These are phyloP conservation scores for Corinectria fuckeliana DNA, from an alignment of 2,329 filamentous ascomycete species.

Conservation along the genomic window DNA sequence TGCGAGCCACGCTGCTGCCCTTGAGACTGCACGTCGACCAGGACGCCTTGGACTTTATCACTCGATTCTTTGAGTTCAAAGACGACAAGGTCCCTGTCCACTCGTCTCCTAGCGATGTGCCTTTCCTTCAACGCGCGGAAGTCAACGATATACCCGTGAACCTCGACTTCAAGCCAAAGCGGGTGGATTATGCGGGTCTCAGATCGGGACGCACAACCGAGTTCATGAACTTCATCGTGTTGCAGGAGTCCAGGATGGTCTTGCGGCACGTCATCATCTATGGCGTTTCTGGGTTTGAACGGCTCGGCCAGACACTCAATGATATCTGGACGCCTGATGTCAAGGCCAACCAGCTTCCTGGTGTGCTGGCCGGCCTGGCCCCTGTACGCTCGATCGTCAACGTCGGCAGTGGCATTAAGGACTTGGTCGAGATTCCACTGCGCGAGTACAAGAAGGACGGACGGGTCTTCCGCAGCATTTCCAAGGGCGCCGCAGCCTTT, in stretches of 20 bases:
- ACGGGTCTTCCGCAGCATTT: conserved; percentile 86
- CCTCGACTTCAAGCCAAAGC: conserved; percentile 95
- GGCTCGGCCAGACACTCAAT: conserved; percentile 87
- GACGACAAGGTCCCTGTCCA: conserved; percentile 69
- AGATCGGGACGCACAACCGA: conserved; percentile 94
- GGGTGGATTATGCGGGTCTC: conserved; percentile 93
- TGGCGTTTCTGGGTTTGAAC: conserved; percentile 88
- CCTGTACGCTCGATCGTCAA: conserved; percentile 91
- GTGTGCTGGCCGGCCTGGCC: conserved; percentile 86
- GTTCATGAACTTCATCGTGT: conserved; percentile 97
- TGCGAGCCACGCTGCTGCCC: conserved; percentile 80
- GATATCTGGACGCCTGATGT: conserved; percentile 98
- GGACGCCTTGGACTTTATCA: conserved; percentile 96
- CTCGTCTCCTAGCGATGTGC: conserved; percentile 70
- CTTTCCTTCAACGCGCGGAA: conserved; percentile 90
- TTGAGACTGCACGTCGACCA: conserved; percentile 94
- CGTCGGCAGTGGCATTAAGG: conserved; percentile 83
- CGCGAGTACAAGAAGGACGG: conserved; percentile 94
- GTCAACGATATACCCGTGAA: conserved; percentile 83
- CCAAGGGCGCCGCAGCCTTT: conserved; percentile 89
- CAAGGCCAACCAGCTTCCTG: conserved; percentile 84
- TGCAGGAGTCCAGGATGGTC: conserved; percentile 87
- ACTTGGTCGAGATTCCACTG: conserved; percentile 89
- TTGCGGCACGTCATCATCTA: conserved; percentile 92
- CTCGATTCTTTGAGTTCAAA: conserved; percentile 97